These are phyloP conservation scores for Colletotrichum endophyticum DNA, from an alignment of 2,329 filamentous ascomycete species.

Conservation along the genomic window DNA sequence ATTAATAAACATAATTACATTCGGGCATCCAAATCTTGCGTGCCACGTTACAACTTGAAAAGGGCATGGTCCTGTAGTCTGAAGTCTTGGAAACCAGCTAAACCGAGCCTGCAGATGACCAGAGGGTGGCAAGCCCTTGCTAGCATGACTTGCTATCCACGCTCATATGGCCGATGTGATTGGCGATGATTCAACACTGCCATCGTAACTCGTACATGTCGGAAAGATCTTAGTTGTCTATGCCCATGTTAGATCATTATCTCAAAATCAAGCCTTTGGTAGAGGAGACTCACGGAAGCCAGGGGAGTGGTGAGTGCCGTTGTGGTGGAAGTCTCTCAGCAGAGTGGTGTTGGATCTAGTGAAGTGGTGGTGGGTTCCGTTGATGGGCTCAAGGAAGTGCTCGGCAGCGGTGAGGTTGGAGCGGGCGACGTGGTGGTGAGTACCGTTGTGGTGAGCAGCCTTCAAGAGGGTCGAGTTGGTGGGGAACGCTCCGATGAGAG, in stretches of 20 bases:
- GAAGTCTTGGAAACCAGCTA: neutral
- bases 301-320: neutral
- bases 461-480: neutral
- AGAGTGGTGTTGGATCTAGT: neutral
- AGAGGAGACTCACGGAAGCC: neutral
- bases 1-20: neutral
- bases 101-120: neutral
- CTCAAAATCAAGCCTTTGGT: rapidly evolving
- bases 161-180: neutral
- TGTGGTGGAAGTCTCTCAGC: neutral
- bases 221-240: neutral
- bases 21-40: neutral
- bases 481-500: neutral
- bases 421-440: neutral
- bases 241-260: neutral
- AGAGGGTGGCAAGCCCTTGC: neutral
- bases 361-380: neutral
- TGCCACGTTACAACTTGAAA: neutral
- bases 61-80: neutral
- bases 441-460: neutral
- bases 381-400: neutral
- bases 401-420: neutral
- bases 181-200: neutral
- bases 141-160: neutral
- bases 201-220: neutral